Evolutionary conservation across 768 basidiomycete genomes (phyloP), one percentile per base, ranked within the genome.

Genomic region (Erythrobasidium yunnanense): DNA sequence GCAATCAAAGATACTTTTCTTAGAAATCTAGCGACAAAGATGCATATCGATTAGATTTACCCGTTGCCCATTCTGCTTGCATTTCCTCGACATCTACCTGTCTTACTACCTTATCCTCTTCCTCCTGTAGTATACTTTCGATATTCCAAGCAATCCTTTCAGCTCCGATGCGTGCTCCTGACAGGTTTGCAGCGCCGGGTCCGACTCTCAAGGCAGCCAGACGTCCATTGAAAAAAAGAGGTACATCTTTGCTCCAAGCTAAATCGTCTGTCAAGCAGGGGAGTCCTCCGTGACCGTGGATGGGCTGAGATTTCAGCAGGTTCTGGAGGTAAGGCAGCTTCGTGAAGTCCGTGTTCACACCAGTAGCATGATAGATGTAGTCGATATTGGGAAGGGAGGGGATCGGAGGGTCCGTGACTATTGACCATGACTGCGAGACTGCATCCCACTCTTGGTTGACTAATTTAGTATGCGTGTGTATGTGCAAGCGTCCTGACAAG

Each of bases 181-280:
- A 46, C 46, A 63, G 27, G 42, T 63, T 63, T 33, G 32, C 60
- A 4, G 45, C 58, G 22, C 15, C 58, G 4, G 58, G 58, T 62
- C 58, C 58, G n/a, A 62, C 23, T 4, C 58, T 38, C 17, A 62
- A 23, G 4, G 5, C 20, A 15, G 58, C 58, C 17, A 62, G 45
- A 17, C 58, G 11, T 27, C 58, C 58, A 47, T 25, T 49, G 50
- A 62, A 38, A 34, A 50, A 62, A 4, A 62, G 42, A 25, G 58
- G 58, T 11, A 62, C 58, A 22, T 49, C 45, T 5, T 23, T 33
- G 25, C 18, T 35, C 68, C 68, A 70, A 32, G 62, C 66, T 3
- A 73, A 25, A 62, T 71, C 71, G 11, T 18, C 32, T 11, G 71
- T 71, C 3, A 73, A 29, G n/a, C 33, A 23, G 0, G 72, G 72